Evolutionary conservation across 2,329 filamentous ascomycete genomes (phyloP).

Genomic region (Fusarium brevicatenulatum): DNA sequence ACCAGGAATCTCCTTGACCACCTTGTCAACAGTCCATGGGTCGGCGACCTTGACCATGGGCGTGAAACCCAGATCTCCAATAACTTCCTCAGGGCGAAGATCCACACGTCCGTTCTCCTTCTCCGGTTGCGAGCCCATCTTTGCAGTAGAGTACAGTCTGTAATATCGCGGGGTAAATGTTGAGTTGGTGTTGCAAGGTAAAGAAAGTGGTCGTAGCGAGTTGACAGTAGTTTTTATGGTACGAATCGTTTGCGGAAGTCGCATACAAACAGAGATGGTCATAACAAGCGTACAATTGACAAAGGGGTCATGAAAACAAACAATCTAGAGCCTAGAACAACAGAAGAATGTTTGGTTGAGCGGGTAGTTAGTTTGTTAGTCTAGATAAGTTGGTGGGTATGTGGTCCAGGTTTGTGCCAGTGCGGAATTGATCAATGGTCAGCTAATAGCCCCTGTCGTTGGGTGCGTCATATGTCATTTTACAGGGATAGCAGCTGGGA

Average conservation of each 20-base stretch:
- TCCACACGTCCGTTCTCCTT: conserved; percentile 33
- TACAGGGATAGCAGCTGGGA: conserved; percentile 9
- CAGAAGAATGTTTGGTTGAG: conserved; percentile 8
- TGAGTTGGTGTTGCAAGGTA: background rate
- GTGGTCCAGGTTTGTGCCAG: conserved; percentile 4
- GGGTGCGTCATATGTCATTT: conserved; percentile 19
- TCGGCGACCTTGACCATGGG: conserved; percentile 54
- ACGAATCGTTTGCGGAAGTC: background rate
- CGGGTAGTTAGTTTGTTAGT: background rate
- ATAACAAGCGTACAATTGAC: conserved; percentile 16
- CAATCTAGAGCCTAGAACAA: background rate
- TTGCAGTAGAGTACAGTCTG: conserved; percentile 8
- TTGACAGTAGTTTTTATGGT: background rate
- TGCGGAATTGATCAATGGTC: conserved; percentile 21
- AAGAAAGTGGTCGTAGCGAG: background rate
- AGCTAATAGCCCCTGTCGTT: conserved; percentile 14
- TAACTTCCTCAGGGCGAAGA: conserved; percentile 23
- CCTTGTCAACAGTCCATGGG: conserved; percentile 68
- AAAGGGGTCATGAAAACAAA: background rate
- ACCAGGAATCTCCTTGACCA: conserved; percentile 71
- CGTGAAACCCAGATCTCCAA: conserved; percentile 49
- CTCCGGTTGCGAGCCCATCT: conserved; percentile 47
- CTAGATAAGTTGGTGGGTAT: conserved; percentile 4
- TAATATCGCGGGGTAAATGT: conserved; percentile 25
- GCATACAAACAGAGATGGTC: background rate